phyloP scores from a whole-genome alignment of 225 moss, liverwort and hornwort species.

The Polytrichum formosum region DNA sequence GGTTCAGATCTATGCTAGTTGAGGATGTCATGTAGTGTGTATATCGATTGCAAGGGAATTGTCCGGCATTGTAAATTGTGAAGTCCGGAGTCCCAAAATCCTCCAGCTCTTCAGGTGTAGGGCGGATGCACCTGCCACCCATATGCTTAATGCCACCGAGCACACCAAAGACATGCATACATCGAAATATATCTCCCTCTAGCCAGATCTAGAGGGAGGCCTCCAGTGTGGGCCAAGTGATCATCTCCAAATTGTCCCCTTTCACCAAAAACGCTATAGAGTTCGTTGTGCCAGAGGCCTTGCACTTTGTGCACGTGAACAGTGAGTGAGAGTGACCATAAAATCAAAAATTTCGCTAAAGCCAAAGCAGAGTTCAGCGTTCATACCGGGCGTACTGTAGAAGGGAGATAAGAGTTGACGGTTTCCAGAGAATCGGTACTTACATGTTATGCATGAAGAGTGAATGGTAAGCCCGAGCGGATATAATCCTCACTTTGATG shows the following conservation, averaged over 20 bases:
- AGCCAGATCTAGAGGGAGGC: conserved; percentile 11
- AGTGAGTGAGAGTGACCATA: conserved; percentile 7
- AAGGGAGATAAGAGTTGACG: conserved; percentile 2
- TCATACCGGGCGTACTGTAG: conserved; percentile 39
- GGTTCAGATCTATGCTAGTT: conserved; percentile 99
- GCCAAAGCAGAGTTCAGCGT: conserved; percentile 20
- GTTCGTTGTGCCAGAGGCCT: conserved; percentile 16
- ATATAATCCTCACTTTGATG: conserved; percentile 98
- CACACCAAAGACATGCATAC: conserved; percentile 55
- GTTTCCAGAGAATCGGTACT: conserved; percentile 24
- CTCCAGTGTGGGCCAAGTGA: conserved; percentile 6
- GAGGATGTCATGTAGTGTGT: conserved; percentile 99
- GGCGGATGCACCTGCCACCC: conserved; percentile 99
- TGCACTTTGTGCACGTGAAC: conserved; percentile 11
- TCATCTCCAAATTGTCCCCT: conserved; percentile 17
- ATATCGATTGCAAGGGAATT: conserved; percentile 99
- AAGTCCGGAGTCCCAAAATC: conserved; percentile 99
- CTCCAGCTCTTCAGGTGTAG: conserved; percentile 99
- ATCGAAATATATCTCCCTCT: conserved; percentile 34
- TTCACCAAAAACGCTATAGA: conserved; percentile 7
- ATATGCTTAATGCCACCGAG: conserved; percentile 89
- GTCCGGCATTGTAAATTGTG: conserved; percentile 99
- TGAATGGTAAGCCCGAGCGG: conserved; percentile 94
- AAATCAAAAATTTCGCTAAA: conserved; percentile 7
- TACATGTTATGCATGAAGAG: conserved; percentile 99